phyloP scores from a whole-genome alignment of 164 flowering plant genomes.

The Platanus orientalis region DNA sequence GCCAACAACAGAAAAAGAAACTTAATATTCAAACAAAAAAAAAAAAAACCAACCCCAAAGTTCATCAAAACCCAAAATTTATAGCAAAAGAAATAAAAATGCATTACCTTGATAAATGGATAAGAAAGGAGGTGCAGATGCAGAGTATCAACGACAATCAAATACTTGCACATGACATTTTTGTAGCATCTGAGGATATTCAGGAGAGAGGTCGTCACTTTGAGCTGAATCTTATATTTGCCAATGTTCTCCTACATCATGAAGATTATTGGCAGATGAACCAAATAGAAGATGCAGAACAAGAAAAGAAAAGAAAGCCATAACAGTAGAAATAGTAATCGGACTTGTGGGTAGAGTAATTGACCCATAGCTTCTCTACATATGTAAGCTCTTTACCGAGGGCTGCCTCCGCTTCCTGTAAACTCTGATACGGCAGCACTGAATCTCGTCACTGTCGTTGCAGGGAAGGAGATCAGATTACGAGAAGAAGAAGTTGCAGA shows the following conservation, averaged over 20 bases:
- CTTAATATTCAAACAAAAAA: slow-evolving; percentile 7
- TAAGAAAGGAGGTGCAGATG: slow-evolving; percentile 83
- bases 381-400: slow-evolving; percentile 56
- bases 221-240: slow-evolving; percentile 76
- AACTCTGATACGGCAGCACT: slow-evolving; percentile 59
- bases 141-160: slow-evolving; percentile 69
- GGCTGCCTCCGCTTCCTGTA: slow-evolving; percentile 52
- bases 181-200: slow-evolving; percentile 61
- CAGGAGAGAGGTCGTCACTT: slow-evolving; percentile 33
- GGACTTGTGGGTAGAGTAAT: slow-evolving; percentile 57
- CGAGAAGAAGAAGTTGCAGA: too few relatives aligned
- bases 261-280: slow-evolving; percentile 59
- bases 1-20: slow-evolving; percentile 51
- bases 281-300: slow-evolving; percentile 53
- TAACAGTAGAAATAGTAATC: slow-evolving; percentile 74
- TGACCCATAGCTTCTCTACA: slow-evolving; percentile 75
- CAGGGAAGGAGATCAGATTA: background rate
- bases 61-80: background rate
- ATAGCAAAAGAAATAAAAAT: background rate
- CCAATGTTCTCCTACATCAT: slow-evolving; percentile 37
- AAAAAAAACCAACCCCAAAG: background rate
- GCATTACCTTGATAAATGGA: slow-evolving; percentile 35
- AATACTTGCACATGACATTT: slow-evolving; percentile 57
- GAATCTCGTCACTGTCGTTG: background rate
- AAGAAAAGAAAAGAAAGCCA: slow-evolving; percentile 65